Conservation (phyloP, 1,139 yeast genomes). For the Suhomyces ambrosiae region DNA sequence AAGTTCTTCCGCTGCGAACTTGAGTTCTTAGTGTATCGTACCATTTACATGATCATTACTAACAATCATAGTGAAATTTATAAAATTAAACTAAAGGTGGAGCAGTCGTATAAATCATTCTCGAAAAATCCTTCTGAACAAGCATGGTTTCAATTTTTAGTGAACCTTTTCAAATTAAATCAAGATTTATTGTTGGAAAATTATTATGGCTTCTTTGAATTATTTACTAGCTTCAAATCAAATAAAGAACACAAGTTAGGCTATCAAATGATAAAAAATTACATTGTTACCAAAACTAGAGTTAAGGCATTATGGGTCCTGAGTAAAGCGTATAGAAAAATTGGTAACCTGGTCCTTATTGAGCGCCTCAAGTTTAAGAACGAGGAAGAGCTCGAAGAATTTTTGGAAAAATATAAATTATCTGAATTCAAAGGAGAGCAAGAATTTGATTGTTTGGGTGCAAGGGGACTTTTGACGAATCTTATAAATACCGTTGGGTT, state of each 20-base stretch:
- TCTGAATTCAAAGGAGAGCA: slow-evolving; percentile 28
- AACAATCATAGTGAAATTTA: slow-evolving; percentile 57
- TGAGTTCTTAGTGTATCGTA: slow-evolving; percentile 75
- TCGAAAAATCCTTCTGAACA: slow-evolving; percentile 4
- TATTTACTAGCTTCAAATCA: slow-evolving; percentile 16
- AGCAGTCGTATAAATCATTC: slow-evolving; percentile 13
- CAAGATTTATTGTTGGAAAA: slow-evolving; percentile 36
- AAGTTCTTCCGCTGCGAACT: slow-evolving; percentile 30
- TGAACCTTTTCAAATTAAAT: slow-evolving; percentile 15
- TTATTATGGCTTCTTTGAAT: slow-evolving; percentile 55
- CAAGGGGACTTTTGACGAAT: slow-evolving; percentile 47
- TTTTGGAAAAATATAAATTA: slow-evolving; percentile 46
- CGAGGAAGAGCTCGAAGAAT: slow-evolving; percentile 30
- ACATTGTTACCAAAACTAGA: slow-evolving; percentile 56
- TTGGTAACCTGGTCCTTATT: slow-evolving; percentile 49
- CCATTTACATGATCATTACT: slow-evolving; percentile 81
- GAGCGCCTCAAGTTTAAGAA: slow-evolving; percentile 50
- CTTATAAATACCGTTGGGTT: slow-evolving; percentile 47
- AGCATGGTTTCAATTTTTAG: slow-evolving; percentile 17
- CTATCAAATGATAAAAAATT: slow-evolving; percentile 37
- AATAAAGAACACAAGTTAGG: slow-evolving; percentile 26
- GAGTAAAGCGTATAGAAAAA: slow-evolving; percentile 59
- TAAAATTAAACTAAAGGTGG: slow-evolving; percentile 31
- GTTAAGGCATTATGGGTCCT: slow-evolving; percentile 61
- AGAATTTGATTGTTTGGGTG: slow-evolving; percentile 47